Base-by-base conservation (phyloP, 2,329 filamentous ascomycete genomes). In the Thermomyces lanuginosus region DNA sequence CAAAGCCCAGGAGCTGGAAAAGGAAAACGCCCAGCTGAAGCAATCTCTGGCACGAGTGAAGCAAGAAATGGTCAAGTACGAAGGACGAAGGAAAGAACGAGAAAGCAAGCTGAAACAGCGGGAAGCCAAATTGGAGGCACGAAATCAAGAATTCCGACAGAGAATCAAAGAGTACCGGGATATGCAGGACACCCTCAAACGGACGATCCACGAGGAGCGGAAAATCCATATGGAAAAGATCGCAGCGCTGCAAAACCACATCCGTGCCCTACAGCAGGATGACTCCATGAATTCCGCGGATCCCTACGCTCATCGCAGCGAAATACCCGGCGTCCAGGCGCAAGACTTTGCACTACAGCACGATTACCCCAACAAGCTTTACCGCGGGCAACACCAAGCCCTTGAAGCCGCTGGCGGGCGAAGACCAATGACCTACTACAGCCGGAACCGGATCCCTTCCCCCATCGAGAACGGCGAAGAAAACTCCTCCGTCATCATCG, bases 11-110 rank as follows among this genome's bases (percentile, higher is more conserved):
- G 46, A 54, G 15, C 43, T 60, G 2, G 45, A 55, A 28, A 49
- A 47, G 28, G 56, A 60, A 27, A 60, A 60, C 25, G 26, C 33
- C 6, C 40, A 41, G 1, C 43, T 60, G 24, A 59, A 59, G 30
- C 46, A 49, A 22, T 53, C 43, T 6, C 38, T 59, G 13, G 44
- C 50, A 8, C 45, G 52, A 8, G 43, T 56, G 19, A 59, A 58
- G 35, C 45, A 49, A 27, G 53, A 56, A 27, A 56, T 56, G 44
- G 46, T 41, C 15, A 50, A 49, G 26, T 57, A 56, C 22, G 55
- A 58, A 30, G 49, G 45, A 11, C 45, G 54, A 13, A 53, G 56
- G 30, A 51, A 54, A 25, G 48, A 56, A 12, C 54, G 56, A 28
- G 56, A 60, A 37, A 44, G 43, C 5, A 54, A 44, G 27, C 35